Evolutionary conservation across 768 basidiomycete species (phyloP).

Genomic region (Macrolepiota fuliginosa): DNA sequence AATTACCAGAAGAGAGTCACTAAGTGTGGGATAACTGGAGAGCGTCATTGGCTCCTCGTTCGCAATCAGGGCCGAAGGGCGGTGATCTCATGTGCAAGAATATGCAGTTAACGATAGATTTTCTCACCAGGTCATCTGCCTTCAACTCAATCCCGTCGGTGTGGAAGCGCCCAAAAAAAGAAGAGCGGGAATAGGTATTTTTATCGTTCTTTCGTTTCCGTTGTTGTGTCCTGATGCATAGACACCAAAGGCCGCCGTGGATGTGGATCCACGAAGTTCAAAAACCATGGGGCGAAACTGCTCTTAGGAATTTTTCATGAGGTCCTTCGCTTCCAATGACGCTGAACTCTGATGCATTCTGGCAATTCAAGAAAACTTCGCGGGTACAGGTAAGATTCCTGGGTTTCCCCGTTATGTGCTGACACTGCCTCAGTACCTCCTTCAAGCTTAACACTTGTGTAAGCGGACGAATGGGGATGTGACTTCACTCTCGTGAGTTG

Average conservation of each 20-base stretch:
- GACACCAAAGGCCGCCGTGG: background rate
- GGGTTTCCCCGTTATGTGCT: background rate
- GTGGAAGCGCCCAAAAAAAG: background rate
- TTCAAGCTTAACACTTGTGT: background rate
- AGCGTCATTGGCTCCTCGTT: background rate
- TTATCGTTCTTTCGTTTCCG: background rate
- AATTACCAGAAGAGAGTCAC: background rate
- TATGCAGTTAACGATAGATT: background rate
- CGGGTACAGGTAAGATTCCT: background rate
- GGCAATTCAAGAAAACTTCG: slow-evolving; percentile 8
- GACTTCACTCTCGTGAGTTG: background rate
- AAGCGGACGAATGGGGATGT: background rate
- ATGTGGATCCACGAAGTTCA: background rate
- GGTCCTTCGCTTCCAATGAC: background rate
- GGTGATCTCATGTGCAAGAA: background rate
- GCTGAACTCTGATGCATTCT: slow-evolving; percentile 4
- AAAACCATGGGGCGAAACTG: background rate
- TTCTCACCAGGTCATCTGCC: slow-evolving; percentile 8
- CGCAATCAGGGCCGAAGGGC: slow-evolving; percentile 8
- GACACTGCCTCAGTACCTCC: background rate
- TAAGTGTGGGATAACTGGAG: slow-evolving; percentile 1
- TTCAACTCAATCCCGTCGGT: slow-evolving; percentile 3
- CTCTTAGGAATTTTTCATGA: background rate
- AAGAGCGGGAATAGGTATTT: slow-evolving; percentile 1
- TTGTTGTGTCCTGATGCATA: background rate